Evolutionary conservation across 2,329 filamentous ascomycete species (phyloP).

Genomic region (Ascochyta fabae): DNA sequence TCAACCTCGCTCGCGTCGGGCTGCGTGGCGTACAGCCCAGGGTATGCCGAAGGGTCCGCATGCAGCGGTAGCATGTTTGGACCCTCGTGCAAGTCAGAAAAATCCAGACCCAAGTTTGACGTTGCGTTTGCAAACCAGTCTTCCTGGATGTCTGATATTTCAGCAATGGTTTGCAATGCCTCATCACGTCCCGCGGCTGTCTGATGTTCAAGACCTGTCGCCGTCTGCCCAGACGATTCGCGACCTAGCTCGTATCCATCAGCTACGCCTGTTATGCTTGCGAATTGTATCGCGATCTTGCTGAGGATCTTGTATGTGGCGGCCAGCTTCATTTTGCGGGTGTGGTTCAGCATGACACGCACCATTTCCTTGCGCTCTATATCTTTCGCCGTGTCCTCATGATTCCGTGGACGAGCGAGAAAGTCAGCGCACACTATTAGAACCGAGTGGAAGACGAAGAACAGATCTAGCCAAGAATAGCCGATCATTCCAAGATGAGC

Average conservation of each 20-base stretch:
- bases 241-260: conserved; percentile 10
- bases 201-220: conserved; percentile 2
- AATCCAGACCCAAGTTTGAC: conserved; percentile 28
- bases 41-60: conserved; percentile 12
- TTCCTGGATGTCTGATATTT: conserved; percentile 26
- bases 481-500: conserved; percentile 26
- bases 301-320: conserved; percentile 31
- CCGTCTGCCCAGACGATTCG: neutral
- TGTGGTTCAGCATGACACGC: conserved; percentile 23
- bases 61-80: conserved; percentile 9
- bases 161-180: conserved; percentile 12
- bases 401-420: conserved; percentile 29
- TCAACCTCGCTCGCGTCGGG: conserved; percentile 18
- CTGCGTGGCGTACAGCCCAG: conserved; percentile 16
- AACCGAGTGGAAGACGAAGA: conserved; percentile 35
- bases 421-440: conserved; percentile 38
- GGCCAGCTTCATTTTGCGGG: conserved; percentile 26
- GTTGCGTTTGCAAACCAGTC: conserved; percentile 33
- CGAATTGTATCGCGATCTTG: conserved; percentile 34
- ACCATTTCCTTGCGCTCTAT: conserved; percentile 30
- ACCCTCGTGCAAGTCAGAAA: conserved; percentile 20
- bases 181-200: conserved; percentile 11
- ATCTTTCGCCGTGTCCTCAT: conserved; percentile 28
- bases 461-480: conserved; percentile 32
- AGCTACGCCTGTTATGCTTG: conserved; percentile 29